Evolutionary conservation across 1,139 yeast genomes (phyloP), one percentile per base, ranked within the genome.

Genomic region (Magnusiomyces ingens): DNA sequence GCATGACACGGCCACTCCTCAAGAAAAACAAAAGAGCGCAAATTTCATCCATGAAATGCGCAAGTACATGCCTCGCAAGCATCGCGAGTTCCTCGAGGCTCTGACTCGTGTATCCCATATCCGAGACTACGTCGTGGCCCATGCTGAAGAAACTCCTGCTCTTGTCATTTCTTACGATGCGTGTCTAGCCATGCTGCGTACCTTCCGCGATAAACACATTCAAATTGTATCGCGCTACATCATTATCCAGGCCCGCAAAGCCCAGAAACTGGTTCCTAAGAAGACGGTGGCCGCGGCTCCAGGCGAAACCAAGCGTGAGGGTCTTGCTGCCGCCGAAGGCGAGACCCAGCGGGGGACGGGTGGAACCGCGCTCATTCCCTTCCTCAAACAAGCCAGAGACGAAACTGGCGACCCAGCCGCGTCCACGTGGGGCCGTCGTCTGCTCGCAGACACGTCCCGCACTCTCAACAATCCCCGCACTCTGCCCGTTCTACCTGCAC

Each of bases 341-440:
- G 75, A 75, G 52, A 82, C 79, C 59, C 82, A 80, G 59, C 79
- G 82, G 60, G 98, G 98, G 10, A 91, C 98, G 1, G 98, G 98
- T 15, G 97, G 98, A 45, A 91, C 97, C 0, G 84, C 95, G 0
- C 75, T 91, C 62, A 79, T 91, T 57, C 96, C 96, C 35, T 91
- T 91, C 71, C 77, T 91, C 65, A 90, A 90, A 68, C 97, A 91
- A 69, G 91, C 96, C 60, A 81, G 98, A 67, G 97, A 91, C 70
- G 98, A 91, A 68, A 91, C 96, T 10, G 95, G 95, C 44, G 93
- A 85, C 62, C 82, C 90, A 6, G 95, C 96, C 26, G 95, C 95
- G 41, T 93, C 95, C 55, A 77, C 74, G 52, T 88, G 96, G 96
- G 96, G 95, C 68, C 80, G 81, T 64, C 76, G 93, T 57, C 74